These are phyloP conservation scores for Dactylellina sp. DNA, from an alignment of 2,329 filamentous ascomycete genomes.

Conservation along the genomic window DNA sequence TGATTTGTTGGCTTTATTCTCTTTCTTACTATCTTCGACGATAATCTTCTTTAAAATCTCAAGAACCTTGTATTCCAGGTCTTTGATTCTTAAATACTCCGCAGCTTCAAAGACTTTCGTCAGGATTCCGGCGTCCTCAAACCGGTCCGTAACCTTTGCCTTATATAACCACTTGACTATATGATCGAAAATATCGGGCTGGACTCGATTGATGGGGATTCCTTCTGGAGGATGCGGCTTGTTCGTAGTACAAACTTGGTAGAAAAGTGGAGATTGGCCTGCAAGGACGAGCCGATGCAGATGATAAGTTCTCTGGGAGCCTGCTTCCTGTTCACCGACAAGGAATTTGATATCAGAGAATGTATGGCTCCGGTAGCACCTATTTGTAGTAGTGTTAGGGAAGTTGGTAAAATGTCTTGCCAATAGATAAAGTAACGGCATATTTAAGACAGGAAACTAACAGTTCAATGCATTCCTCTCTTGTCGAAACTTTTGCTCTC, in stretches of 20 bases:
- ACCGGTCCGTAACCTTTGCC: neutral
- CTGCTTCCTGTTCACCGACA: slow-evolving; percentile 1
- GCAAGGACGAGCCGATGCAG: slow-evolving; percentile 33
- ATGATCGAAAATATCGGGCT: slow-evolving; percentile 39
- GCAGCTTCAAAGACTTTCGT: slow-evolving; percentile 31
- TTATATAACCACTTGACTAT: slow-evolving; percentile 49
- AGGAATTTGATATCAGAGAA: slow-evolving; percentile 37
- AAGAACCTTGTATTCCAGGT: slow-evolving; percentile 8
- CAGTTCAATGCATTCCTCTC: slow-evolving; percentile 39
- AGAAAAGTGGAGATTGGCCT: slow-evolving; percentile 23
- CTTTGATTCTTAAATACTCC: slow-evolving; percentile 8
- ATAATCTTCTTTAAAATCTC: slow-evolving; percentile 7
- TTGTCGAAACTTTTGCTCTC: neutral
- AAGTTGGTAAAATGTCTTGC: neutral
- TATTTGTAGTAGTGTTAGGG: neutral
- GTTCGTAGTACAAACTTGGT: slow-evolving; percentile 7
- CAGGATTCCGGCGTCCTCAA: slow-evolving; percentile 19
- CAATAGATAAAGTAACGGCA: neutral
- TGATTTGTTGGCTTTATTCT: neutral
- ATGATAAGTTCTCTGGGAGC: neutral
- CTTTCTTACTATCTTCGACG: slow-evolving; percentile 7
- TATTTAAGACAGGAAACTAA: neutral
- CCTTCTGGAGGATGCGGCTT: neutral
- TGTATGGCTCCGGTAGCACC: slow-evolving; percentile 19
- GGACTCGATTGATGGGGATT: slow-evolving; percentile 18